phyloP scores from a whole-genome alignment of 108 stramenopile genomes.

The Cyclotella distinguenda region DNA sequence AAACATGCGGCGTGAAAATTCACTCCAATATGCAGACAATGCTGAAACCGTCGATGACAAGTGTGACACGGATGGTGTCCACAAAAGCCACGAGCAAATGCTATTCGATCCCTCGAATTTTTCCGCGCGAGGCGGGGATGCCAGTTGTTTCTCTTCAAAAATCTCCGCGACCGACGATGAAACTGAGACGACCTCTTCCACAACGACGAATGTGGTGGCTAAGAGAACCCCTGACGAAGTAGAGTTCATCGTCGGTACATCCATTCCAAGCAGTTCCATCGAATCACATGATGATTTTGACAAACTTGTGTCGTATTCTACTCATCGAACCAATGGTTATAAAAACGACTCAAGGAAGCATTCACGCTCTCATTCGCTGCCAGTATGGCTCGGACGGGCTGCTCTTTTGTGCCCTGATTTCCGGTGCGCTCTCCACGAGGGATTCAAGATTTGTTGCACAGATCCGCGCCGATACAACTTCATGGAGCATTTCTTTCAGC shows the following conservation, averaged over 20 bases:
- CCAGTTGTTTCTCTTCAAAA: too few relatives aligned
- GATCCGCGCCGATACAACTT: constrained; percentile 75
- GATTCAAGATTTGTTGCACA: constrained; percentile 63
- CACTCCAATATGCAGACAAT: too few relatives aligned
- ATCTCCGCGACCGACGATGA: too few relatives aligned
- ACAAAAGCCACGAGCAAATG: constrained; percentile 19
- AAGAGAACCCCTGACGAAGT: too few relatives aligned
- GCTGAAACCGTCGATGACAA: constrained; percentile 32
- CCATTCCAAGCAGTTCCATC: too few relatives aligned
- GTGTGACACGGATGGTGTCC: constrained; percentile 12
- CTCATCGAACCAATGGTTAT: constrained; percentile 32
- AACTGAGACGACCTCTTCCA: too few relatives aligned
- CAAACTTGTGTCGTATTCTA: constrained; percentile 4
- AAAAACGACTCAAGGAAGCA: background rate
- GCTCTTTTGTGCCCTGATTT: constrained; percentile 52
- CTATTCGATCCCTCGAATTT: constrained; percentile 20
- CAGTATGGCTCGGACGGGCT: constrained; percentile 47
- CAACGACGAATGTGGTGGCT: too few relatives aligned
- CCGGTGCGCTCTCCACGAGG: constrained; percentile 53
- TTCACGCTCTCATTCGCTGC: background rate
- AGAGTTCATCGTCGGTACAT: too few relatives aligned
- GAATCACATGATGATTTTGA: background rate
- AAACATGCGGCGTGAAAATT: too few relatives aligned
- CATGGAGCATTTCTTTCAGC: constrained; percentile 51
- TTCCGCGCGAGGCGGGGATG: too few relatives aligned